phyloP scores from a whole-genome alignment of 257 asterid genomes.

The Ocimum tenuiflorum region DNA sequence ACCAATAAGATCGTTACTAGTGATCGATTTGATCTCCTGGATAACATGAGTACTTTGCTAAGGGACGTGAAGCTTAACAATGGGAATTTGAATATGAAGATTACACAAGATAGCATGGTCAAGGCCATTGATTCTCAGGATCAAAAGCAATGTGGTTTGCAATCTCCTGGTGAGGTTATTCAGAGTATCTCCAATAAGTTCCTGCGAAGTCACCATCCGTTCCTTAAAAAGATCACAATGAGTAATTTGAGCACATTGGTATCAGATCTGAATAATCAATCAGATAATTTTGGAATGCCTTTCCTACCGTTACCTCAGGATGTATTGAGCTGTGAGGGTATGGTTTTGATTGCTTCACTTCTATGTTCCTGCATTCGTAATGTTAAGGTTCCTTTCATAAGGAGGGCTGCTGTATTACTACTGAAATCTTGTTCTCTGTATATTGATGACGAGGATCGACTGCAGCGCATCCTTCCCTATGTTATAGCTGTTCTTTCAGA shows the following conservation, averaged over 20 bases:
- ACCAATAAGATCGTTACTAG: conserved; percentile 42
- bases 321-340: conserved; percentile 88
- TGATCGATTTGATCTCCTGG: conserved; percentile 71
- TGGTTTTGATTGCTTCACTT: conserved; percentile 95
- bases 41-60: conserved; percentile 58
- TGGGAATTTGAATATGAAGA: conserved; percentile 32
- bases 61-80: conserved; percentile 62
- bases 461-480: conserved; percentile 97
- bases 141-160: conserved; percentile 44
- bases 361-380: conserved; percentile 95
- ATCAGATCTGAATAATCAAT: conserved; percentile 70
- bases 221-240: conserved; percentile 65
- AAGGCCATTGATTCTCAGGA: conserved; percentile 34
- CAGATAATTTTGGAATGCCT: conserved; percentile 96
- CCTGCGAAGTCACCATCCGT: conserved; percentile 76
- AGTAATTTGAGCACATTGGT: conserved; percentile 58
- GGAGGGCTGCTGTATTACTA: conserved; percentile 86
- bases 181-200: conserved; percentile 62
- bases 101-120: conserved; percentile 37
- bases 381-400: conserved; percentile 84
- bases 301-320: conserved; percentile 80
- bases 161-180: conserved; percentile 70
- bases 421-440: conserved; percentile 88
- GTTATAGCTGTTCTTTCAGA: conserved; percentile 91
- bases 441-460: conserved; percentile 87